Percentiles rank a stretch among this genome's conserved stretches.
These are phyloP conservation scores for Onygenales sp. DNA, from an alignment of 2,329 filamentous ascomycete genomes.

Conservation along the genomic window DNA sequence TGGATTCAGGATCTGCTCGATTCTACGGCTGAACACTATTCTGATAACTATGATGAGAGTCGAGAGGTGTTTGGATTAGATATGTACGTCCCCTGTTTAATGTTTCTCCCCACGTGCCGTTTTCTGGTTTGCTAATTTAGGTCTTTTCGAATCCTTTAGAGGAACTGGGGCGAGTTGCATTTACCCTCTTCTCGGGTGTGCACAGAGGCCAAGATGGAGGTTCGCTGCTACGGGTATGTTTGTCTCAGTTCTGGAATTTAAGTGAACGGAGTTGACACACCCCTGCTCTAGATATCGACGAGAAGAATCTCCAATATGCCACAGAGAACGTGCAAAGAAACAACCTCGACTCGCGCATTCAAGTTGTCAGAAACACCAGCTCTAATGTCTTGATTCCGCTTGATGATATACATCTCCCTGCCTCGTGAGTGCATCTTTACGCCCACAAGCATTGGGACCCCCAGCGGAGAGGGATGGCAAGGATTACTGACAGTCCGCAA, in stretches of 20 bases:
- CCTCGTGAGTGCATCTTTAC: slow-evolving; percentile 11
- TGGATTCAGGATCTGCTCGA: slow-evolving; percentile 82
- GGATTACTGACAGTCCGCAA: not conserved
- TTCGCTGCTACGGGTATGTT: slow-evolving; percentile 56
- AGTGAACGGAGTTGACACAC: not conserved
- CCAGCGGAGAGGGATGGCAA: not conserved
- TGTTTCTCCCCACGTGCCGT: slow-evolving; percentile 7
- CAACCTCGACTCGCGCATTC: slow-evolving; percentile 53
- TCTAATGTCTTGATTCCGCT: slow-evolving; percentile 55
- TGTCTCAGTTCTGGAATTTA: slow-evolving; percentile 4
- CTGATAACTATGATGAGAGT: slow-evolving; percentile 43
- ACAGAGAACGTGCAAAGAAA: slow-evolving; percentile 59
- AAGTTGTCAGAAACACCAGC: slow-evolving; percentile 46
- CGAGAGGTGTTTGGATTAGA: slow-evolving; percentile 63
- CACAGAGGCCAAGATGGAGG: slow-evolving; percentile 58
- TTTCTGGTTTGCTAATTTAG: slow-evolving; percentile 9
- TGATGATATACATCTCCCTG: slow-evolving; percentile 3
- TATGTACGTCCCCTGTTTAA: slow-evolving; percentile 41
- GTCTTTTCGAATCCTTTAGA: slow-evolving; percentile 22
- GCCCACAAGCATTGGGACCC: too few species aligned
- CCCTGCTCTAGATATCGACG: slow-evolving; percentile 58
- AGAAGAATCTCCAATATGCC: slow-evolving; percentile 57
- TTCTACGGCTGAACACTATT: slow-evolving; percentile 44
- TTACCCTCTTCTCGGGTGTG: slow-evolving; percentile 73
- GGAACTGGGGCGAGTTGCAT: slow-evolving; percentile 88